Base-by-base conservation (phyloP, 352 stramenopile species). In the Pythium aristosporum region DNA sequence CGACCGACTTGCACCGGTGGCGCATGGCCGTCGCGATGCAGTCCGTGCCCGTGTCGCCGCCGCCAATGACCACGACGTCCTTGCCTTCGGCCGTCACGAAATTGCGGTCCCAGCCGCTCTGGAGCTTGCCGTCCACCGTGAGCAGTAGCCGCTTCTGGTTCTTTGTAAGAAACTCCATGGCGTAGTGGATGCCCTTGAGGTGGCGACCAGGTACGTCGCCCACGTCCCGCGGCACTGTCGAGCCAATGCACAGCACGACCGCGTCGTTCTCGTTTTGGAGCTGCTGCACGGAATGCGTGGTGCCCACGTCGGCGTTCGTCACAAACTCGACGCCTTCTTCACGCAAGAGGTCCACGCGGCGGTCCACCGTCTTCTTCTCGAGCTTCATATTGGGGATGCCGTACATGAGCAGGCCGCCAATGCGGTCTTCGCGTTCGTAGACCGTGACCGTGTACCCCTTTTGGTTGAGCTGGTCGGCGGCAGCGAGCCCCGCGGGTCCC, bases 351-450 rank as follows among this genome's bases (percentile, higher is more conserved):
- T 99, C 87, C 9, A 99, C 88, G 52, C 97, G 88, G 44, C 96
- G 91, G 66, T 97, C 87, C 10, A 99, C 96, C 18, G 88, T 98
- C 67, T 98, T 94, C 82, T 99, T 99, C 61, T 99, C 96, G 7
- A 99, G 78, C 80, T 99, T 99, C 95, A 99, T 99, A 80, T 99
- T 99, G 21, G 97, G 97, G 71, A 99, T 99, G 46, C 97, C 97
- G 71, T 99, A 99, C 92, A 98, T 99, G 52, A 99, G 80, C 43
- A 99, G 75, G 6, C 96, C 97, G 30, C 97, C 97, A 32, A 99
- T 75, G 49, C 91, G 87, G 85, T 99, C 96, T 51, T 97, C 92
- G n/a, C 96, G 88, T 74, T 99, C 96, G 74, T 98, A 99, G 1
- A 99, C 96, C 12, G 96, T 98, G 13, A 97, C 96, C 57, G 96